These are phyloP conservation scores for Lactarius sp. DNA, from an alignment of 768 basidiomycete genomes.

Conservation along the genomic window DNA sequence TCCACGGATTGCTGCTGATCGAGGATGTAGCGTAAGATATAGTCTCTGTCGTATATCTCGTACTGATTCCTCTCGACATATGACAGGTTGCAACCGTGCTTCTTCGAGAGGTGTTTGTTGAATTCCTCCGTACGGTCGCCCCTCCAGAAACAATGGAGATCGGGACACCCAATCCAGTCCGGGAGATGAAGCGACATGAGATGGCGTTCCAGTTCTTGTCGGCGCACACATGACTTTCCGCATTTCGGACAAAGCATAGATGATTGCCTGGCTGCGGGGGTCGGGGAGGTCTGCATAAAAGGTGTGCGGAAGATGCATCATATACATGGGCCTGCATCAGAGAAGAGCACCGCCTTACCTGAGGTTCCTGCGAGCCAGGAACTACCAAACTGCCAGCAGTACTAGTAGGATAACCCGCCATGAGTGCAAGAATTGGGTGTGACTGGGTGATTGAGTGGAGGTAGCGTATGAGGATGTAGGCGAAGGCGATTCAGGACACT, in stretches of 20 bases:
- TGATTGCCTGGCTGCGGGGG: background rate
- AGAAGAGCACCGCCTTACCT: too few species aligned
- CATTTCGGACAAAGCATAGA: background rate
- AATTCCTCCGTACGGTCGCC: background rate
- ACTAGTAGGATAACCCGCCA: too few species aligned
- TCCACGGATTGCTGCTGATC: too few species aligned
- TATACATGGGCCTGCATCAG: too few species aligned
- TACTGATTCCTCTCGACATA: background rate
- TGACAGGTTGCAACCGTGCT: background rate
- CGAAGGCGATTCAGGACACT: too few species aligned
- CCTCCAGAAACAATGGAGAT: background rate
- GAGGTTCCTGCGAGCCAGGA: too few species aligned
- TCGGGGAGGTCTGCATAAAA: background rate
- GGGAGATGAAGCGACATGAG: background rate
- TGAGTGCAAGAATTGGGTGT: too few species aligned
- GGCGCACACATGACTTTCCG: background rate
- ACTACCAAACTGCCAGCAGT: too few species aligned
- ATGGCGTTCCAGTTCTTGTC: background rate
- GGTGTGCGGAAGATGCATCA: background rate
- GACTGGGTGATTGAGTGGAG: too few species aligned
- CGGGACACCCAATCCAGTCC: background rate
- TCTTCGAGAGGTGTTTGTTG: background rate
- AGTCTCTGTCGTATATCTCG: background rate
- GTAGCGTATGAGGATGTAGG: too few species aligned
- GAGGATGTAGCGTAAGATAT: too few species aligned